A percentile compares a stretch with the other conserved stretches of the same genome.
These are phyloP conservation scores for Lithocarpus polystachyus DNA, from an alignment of 306 rosid genomes.

Conservation along the genomic window DNA sequence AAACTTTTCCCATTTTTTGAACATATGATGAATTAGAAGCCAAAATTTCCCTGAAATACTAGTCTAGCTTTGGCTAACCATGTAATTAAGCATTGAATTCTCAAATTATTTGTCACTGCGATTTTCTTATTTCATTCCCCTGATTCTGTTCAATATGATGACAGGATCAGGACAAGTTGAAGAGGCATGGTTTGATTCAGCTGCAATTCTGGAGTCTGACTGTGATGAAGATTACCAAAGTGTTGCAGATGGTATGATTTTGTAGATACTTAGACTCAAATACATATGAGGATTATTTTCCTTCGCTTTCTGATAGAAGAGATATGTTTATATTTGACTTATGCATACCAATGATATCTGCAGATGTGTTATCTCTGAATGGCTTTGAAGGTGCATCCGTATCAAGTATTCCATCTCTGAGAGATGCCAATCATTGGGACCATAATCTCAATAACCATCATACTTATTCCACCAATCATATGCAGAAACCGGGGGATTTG, in stretches of 20 bases:
- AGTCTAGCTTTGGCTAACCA: not conserved
- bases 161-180: slow-evolving; percentile 49
- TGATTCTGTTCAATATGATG: slow-evolving; percentile 18
- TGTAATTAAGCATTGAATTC: not conserved
- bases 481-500: slow-evolving; percentile 34
- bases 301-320: not conserved
- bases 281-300: slow-evolving; percentile 1
- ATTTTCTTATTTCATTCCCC: not conserved
- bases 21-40: not conserved
- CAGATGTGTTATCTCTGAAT: slow-evolving; percentile 61
- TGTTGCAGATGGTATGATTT: slow-evolving; percentile 70
- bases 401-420: slow-evolving; percentile 41
- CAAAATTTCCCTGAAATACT: no score
- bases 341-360: slow-evolving; percentile 8
- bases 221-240: slow-evolving; percentile 90
- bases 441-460: slow-evolving; percentile 8
- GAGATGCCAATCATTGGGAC: slow-evolving; percentile 49
- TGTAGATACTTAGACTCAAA: not conserved
- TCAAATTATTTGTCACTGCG: not conserved
- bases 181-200: slow-evolving; percentile 87
- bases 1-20: not conserved
- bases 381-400: slow-evolving; percentile 49
- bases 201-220: slow-evolving; percentile 69
- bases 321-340: not conserved
- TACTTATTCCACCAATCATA: slow-evolving; percentile 28